Conservation (phyloP, 1,139 yeast species). For the Nakaseomyces bracarensis region DNA sequence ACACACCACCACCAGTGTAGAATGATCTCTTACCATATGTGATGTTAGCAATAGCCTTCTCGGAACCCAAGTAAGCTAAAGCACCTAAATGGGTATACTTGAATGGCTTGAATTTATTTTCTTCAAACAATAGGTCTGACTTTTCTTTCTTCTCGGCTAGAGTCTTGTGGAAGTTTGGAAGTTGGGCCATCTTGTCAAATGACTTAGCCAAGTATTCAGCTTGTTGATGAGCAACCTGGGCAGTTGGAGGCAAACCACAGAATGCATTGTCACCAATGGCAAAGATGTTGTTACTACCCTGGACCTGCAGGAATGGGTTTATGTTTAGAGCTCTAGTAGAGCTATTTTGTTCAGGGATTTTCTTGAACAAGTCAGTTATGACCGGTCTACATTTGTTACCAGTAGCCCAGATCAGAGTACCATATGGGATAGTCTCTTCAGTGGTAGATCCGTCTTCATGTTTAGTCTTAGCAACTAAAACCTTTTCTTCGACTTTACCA, state of each 20-base stretch:
- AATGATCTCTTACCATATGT: slow-evolving; percentile 85
- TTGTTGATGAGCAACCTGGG: slow-evolving; percentile 95
- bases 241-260: slow-evolving; percentile 86
- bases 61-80: slow-evolving; percentile 79
- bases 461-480: slow-evolving; percentile 67
- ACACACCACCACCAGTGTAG: slow-evolving; percentile 79
- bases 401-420: slow-evolving; percentile 94
- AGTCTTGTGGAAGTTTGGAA: slow-evolving; percentile 51
- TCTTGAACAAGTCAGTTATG: slow-evolving; percentile 57
- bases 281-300: slow-evolving; percentile 73
- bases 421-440: slow-evolving; percentile 71
- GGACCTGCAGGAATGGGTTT: slow-evolving; percentile 72
- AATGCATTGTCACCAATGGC: slow-evolving; percentile 94
- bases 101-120: slow-evolving; percentile 49
- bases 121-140: slow-evolving; percentile 37
- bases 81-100: slow-evolving; percentile 66
- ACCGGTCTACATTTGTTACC: slow-evolving; percentile 89
- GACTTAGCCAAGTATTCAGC: slow-evolving; percentile 74
- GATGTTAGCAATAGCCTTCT: slow-evolving; percentile 90
- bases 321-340: slow-evolving; percentile 86
- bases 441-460: slow-evolving; percentile 46
- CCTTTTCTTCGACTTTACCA: slow-evolving; percentile 66
- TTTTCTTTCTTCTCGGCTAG: slow-evolving; percentile 32
- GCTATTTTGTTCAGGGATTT: slow-evolving; percentile 75
- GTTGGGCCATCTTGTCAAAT: slow-evolving; percentile 65